Percentiles rank a stretch among this genome's conserved stretches.
Conservation (phyloP, 2,329 filamentous ascomycete genomes). For the Cercospora sesami region DNA sequence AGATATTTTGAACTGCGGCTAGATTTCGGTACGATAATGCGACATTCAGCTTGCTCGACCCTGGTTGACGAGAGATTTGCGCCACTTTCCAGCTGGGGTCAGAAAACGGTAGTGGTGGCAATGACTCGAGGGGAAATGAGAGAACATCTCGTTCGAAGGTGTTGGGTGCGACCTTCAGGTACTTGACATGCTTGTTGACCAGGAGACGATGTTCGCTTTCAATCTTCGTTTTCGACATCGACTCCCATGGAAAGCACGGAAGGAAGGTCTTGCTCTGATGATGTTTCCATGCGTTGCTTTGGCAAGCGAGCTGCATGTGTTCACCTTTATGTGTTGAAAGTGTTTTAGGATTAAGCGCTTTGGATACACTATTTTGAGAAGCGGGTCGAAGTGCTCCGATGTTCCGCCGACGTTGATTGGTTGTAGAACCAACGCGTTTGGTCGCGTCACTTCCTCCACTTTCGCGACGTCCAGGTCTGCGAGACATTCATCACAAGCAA, state of each 20-base stretch:
- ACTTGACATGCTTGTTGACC: not conserved
- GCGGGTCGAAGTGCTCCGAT: not conserved
- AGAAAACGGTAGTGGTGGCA: not conserved
- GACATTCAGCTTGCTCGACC: not conserved
- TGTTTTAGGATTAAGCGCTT: not conserved
- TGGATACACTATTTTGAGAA: not conserved
- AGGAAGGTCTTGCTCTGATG: not conserved
- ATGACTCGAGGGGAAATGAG: not conserved
- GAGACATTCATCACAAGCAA: not conserved
- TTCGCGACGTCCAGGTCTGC: not conserved
- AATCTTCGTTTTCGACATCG: conserved; percentile 1
- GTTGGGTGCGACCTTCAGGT: not conserved
- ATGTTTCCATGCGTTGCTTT: not conserved
- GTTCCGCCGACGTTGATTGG: not conserved
- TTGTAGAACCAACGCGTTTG: not conserved
- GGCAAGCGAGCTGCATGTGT: not conserved
- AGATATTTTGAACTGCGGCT: not conserved
- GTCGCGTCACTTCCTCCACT: not conserved
- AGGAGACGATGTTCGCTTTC: not conserved
- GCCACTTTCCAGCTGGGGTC: not conserved
- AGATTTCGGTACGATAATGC: not conserved
- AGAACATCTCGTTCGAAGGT: not conserved
- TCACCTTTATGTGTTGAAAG: not conserved
- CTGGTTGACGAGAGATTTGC: not conserved
- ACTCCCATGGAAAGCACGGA: not conserved